Percentiles rank a stretch among this genome's conserved stretches.
These are phyloP conservation scores for Filobasidium floriforme DNA, from an alignment of 768 basidiomycete species.

Conservation along the genomic window DNA sequence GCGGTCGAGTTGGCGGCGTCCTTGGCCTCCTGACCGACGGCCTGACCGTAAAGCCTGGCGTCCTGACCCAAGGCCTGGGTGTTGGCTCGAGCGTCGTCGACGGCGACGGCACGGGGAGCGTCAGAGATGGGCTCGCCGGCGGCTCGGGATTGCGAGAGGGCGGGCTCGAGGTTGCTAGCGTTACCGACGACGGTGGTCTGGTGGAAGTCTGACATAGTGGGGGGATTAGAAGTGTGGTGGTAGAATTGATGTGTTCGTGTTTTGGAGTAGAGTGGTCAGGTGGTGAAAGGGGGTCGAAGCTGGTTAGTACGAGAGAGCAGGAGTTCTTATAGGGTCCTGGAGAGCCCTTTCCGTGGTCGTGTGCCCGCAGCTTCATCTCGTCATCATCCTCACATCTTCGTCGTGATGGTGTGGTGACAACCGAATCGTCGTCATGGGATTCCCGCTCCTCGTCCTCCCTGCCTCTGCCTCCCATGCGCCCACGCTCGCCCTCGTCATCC, in stretches of 20 bases:
- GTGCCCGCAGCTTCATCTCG: no score
- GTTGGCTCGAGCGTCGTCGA: slow-evolving; percentile 6
- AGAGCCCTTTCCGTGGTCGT: no score
- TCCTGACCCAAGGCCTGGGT: background rate
- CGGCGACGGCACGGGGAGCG: background rate
- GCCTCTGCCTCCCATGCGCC: no score
- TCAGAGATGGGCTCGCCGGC: background rate
- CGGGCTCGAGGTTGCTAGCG: background rate
- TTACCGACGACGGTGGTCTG: background rate
- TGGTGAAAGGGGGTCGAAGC: no score
- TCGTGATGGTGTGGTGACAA: no score
- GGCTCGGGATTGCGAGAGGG: no score
- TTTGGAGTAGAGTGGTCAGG: background rate
- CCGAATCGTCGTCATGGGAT: no score
- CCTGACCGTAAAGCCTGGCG: no score
- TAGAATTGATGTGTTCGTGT: background rate
- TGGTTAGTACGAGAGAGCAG: no score
- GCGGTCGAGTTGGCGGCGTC: slow-evolving; percentile 5
- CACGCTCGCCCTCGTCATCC: background rate
- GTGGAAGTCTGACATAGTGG: background rate
- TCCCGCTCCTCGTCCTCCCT: no score
- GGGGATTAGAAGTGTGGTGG: background rate
- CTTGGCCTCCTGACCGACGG: background rate
- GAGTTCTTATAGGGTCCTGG: no score
- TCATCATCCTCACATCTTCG: no score